These are phyloP conservation scores for Clarireedia homoeocarpa DNA, from an alignment of 2,329 filamentous ascomycete species.

Conservation along the genomic window DNA sequence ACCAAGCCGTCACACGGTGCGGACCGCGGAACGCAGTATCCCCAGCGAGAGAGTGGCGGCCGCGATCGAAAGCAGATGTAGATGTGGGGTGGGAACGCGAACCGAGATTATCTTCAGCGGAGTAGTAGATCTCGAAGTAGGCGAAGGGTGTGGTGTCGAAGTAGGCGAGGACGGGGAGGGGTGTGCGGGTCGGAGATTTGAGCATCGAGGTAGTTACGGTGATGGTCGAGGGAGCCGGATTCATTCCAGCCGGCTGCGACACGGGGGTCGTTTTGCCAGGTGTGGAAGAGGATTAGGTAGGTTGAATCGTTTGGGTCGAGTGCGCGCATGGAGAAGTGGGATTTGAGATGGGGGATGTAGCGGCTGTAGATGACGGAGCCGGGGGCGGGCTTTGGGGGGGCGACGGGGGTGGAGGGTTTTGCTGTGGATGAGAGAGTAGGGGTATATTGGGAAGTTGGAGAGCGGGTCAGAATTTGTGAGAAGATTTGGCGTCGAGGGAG, in stretches of 20 bases:
- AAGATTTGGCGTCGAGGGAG: slow-evolving; percentile 10
- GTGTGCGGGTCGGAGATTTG: slow-evolving; percentile 66
- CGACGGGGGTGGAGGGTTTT: slow-evolving; percentile 60
- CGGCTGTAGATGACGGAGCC: slow-evolving; percentile 69
- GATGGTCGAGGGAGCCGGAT: slow-evolving; percentile 67
- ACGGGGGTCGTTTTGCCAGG: slow-evolving; percentile 77
- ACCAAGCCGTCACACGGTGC: slow-evolving; percentile 54
- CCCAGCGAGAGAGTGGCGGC: slow-evolving; percentile 52
- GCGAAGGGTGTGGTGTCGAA: slow-evolving; percentile 67
- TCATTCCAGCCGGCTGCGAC: slow-evolving; percentile 76
- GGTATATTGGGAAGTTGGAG: slow-evolving; percentile 32
- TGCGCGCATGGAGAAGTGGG: slow-evolving; percentile 71
- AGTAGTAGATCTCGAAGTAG: slow-evolving; percentile 79
- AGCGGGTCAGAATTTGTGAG: slow-evolving; percentile 33
- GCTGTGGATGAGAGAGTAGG: slow-evolving; percentile 36
- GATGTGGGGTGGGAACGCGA: slow-evolving; percentile 45
- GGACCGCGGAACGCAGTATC: slow-evolving; percentile 50
- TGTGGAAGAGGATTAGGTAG: slow-evolving; percentile 65
- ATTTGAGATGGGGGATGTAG: slow-evolving; percentile 66
- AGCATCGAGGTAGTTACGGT: slow-evolving; percentile 57
- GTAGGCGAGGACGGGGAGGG: slow-evolving; percentile 57
- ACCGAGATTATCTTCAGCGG: slow-evolving; percentile 50
- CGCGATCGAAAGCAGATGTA: slow-evolving; percentile 43
- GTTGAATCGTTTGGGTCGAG: slow-evolving; percentile 57
- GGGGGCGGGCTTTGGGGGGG: slow-evolving; percentile 59